These are phyloP conservation scores for Aspergillus sp. DNA, from an alignment of 2,329 filamentous ascomycete species.

Conservation along the genomic window DNA sequence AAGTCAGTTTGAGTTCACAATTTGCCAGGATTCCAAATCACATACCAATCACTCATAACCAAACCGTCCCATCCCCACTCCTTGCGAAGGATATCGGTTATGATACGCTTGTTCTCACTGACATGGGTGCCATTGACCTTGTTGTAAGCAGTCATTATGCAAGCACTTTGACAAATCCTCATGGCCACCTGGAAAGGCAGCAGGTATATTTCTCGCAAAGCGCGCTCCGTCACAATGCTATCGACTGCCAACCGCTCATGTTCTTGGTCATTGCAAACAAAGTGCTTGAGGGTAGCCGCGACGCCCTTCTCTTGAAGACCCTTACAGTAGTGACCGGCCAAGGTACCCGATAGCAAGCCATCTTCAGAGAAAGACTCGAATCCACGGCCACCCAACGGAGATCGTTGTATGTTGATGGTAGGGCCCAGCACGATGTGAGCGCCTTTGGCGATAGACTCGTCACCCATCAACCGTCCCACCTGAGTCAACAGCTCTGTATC, in stretches of 20 bases:
- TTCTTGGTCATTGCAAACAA: slow-evolving; percentile 45
- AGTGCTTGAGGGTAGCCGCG: slow-evolving; percentile 71
- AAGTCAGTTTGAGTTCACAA: background rate
- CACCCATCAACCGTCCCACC: slow-evolving; percentile 65
- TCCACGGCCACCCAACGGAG: slow-evolving; percentile 76
- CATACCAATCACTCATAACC: slow-evolving; percentile 44
- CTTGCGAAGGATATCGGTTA: slow-evolving; percentile 40
- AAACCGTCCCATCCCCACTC: slow-evolving; percentile 45
- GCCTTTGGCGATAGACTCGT: slow-evolving; percentile 68
- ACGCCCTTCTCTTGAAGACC: slow-evolving; percentile 70
- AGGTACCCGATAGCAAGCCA: slow-evolving; percentile 68
- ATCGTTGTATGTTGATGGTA: slow-evolving; percentile 76
- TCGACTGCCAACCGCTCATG: slow-evolving; percentile 40
- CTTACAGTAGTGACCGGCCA: slow-evolving; percentile 67
- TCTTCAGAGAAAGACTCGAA: slow-evolving; percentile 88
- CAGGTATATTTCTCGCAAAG: slow-evolving; percentile 60
- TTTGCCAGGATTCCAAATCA: background rate
- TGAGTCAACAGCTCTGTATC: slow-evolving; percentile 65
- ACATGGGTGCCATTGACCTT: slow-evolving; percentile 49
- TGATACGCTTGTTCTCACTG: slow-evolving; percentile 38
- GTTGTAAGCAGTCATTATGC: slow-evolving; percentile 58
- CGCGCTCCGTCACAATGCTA: slow-evolving; percentile 45
- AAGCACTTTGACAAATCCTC: slow-evolving; percentile 50
- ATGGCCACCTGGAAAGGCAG: slow-evolving; percentile 60
- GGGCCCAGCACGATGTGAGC: slow-evolving; percentile 70